Evolutionary conservation across 2,329 filamentous ascomycete genomes (phyloP).

Genomic region (Pseudogymnoascus sp.): DNA sequence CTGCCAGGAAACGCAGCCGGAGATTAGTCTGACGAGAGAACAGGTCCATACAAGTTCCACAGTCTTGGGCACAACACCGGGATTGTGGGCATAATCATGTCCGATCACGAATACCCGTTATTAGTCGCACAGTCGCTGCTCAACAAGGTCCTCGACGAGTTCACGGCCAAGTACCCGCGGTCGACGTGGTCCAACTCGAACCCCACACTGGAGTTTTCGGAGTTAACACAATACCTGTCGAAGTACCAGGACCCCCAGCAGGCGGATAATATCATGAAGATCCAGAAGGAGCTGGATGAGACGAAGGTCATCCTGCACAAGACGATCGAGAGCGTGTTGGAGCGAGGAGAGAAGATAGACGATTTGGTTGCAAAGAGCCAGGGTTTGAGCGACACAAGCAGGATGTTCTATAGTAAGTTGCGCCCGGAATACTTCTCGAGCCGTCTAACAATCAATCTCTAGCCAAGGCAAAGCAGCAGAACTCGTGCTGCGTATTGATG

Average conservation of each 20-base stretch:
- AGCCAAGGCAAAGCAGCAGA: slow-evolving; percentile 71
- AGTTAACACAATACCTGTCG: slow-evolving; percentile 69
- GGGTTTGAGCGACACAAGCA: slow-evolving; percentile 81
- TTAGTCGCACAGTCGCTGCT: slow-evolving; percentile 81
- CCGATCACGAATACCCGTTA: slow-evolving; percentile 65
- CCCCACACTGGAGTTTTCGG: slow-evolving; percentile 55
- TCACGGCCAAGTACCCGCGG: slow-evolving; percentile 67
- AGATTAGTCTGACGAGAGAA: slow-evolving; percentile 16
- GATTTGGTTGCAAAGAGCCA: slow-evolving; percentile 90
- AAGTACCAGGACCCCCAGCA: slow-evolving; percentile 82
- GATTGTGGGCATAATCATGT: slow-evolving; percentile 69
- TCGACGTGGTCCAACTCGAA: slow-evolving; percentile 55
- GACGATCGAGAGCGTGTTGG: slow-evolving; percentile 82
- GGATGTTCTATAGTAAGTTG: slow-evolving; percentile 85
- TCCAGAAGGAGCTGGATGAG: slow-evolving; percentile 93
- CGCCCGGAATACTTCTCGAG: background rate
- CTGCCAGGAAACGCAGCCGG: background rate
- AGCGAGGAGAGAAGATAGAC: slow-evolving; percentile 95
- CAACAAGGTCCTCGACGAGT: slow-evolving; percentile 82
- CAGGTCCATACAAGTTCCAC: slow-evolving; percentile 64
- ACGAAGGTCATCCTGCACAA: slow-evolving; percentile 97
- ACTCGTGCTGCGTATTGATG: slow-evolving; percentile 68
- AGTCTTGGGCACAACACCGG: slow-evolving; percentile 69
- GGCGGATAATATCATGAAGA: slow-evolving; percentile 89
- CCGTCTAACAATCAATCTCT: slow-evolving; percentile 5